Evolutionary conservation across 768 basidiomycete species (phyloP).

Genomic region (Coprinopsis cinerea): DNA sequence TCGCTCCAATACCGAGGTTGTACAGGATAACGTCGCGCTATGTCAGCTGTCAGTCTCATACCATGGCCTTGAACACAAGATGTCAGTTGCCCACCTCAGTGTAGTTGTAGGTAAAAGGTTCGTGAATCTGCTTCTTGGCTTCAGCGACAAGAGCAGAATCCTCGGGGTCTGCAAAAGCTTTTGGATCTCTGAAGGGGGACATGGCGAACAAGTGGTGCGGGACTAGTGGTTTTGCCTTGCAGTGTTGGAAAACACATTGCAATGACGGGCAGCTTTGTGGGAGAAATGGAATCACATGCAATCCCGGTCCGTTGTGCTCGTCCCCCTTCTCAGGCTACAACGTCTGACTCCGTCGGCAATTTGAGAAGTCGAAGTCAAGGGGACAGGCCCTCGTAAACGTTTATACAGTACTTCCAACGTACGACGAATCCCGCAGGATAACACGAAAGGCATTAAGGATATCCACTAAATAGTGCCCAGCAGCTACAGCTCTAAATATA

Average conservation of each 20-base stretch:
- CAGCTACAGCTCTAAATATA: neutral
- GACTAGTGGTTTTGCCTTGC: too few relatives aligned
- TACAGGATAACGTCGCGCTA: constrained; percentile 87
- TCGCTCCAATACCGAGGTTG: constrained; percentile 93
- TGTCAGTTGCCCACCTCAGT: constrained; percentile 44
- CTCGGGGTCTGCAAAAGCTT: constrained; percentile 65
- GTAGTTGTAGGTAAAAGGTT: constrained; percentile 63
- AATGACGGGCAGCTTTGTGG: neutral
- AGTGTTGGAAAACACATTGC: neutral
- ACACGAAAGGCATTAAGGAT: neutral
- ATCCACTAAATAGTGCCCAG: neutral
- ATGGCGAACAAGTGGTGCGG: too few relatives aligned
- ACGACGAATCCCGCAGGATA: too few relatives aligned
- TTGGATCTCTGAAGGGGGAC: constrained; percentile 36
- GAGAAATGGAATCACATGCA: neutral
- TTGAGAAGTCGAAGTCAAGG: too few relatives aligned
- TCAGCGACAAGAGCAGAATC: constrained; percentile 79
- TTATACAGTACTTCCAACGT: too few relatives aligned
- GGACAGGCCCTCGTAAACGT: too few relatives aligned
- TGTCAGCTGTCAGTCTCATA: neutral
- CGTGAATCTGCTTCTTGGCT: constrained; percentile 60
- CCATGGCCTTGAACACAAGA: neutral
- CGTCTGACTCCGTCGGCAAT: too few relatives aligned
- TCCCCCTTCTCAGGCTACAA: too few relatives aligned
- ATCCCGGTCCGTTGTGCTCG: too few relatives aligned